Evolutionary conservation across 305 asterid species (phyloP), one percentile per base, ranked within the genome.

Genomic region (Plantago lanceolata): DNA sequence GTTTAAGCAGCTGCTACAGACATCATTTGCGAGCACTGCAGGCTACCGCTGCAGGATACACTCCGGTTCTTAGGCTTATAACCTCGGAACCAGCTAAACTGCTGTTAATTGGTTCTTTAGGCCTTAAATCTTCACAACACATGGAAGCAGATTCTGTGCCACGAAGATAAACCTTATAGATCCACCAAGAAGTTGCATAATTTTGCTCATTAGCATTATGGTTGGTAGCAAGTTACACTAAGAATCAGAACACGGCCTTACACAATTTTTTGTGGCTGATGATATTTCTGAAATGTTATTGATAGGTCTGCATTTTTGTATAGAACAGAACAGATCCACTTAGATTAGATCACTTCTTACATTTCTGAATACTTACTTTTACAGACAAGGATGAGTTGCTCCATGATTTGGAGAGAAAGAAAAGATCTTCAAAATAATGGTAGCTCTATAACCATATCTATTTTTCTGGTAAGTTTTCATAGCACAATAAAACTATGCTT

Each of bases 151-250:
- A 26, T 26, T 54, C 19, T 15, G 29, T 5, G 59, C 13, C 35
- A 26, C 18, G n/a, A n/a, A n/a, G n/a, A n/a, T n/a, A n/a, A n/a
- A n/a, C n/a, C 43, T 28, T 55, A 20, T 28, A 55, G 60, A 44
- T 55, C 60, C 60, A 55, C 12, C 33, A 55, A 16, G 15, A 16
- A 16, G 60, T 2, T 28, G 21, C 43, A 18, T 43, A 28, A 28
- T 6, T 40, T 55, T 55, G 6, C 8, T 51, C 60, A 26, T 28
- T 55, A 28, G 18, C 20, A 40, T 55, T 55, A 15, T 55, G 43
- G 31, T 28, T 55, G 60, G 60, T 21, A 16, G 1, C 8, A 55
- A 26, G 44, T 55, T 45, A 56, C 60, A 55, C 21, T 55, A 43
- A 55, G n/a, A 56, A 56, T 19, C 8, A 35, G 1, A 24, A 24